Evolutionary conservation across 192 early-diverging fungal genomes (phyloP), one percentile per base, ranked within the genome.

Genomic region (Coemansia sp.): DNA sequence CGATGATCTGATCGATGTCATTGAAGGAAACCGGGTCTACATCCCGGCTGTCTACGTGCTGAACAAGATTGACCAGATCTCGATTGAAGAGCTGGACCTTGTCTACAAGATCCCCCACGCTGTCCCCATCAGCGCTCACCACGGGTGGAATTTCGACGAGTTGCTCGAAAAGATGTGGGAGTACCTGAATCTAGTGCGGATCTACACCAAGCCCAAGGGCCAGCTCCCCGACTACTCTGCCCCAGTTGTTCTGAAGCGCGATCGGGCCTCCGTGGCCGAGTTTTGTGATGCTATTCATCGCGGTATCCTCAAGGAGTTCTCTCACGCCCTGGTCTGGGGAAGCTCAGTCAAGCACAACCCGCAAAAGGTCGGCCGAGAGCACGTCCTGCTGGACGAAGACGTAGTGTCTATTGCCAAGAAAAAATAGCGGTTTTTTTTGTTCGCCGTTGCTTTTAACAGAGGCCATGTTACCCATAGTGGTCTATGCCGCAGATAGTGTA

Each of bases 31-130:
- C 76, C 78, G 96, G 24, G 89, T 96, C n/a, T 99, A 99, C 83
- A 92, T 99, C 48, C 97, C 97, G 10, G 87, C 86, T 60, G 82
- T 97, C 38, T 99, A 99, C 65, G 95, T 99, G 18, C 83, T 99
- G 53, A 99, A 99, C 91, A 99, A 99, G 85, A 97, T 99, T 71
- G 93, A 95, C 80, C 93, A 94, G 79, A 96, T 96, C 74, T 93
- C 92, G 31, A 94, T 96, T 62, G 90, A 97, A 79, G 94, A 99
- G 77, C 86, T 96, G 40, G 95, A 96, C 71, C 88, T 96, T 42
- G 88, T 99, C 33, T 97, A 96, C 87, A 94, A 94, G 78, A 96
- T 99, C 74, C 96, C 96, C 10, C 91, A 98, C 69, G 93, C 94
- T 7, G 89, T 96, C 48, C 91, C 90, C 34, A 86, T 93, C 67